Base-by-base conservation (phyloP, 306 rosid genomes). In the Sesbania bispinosa region DNA sequence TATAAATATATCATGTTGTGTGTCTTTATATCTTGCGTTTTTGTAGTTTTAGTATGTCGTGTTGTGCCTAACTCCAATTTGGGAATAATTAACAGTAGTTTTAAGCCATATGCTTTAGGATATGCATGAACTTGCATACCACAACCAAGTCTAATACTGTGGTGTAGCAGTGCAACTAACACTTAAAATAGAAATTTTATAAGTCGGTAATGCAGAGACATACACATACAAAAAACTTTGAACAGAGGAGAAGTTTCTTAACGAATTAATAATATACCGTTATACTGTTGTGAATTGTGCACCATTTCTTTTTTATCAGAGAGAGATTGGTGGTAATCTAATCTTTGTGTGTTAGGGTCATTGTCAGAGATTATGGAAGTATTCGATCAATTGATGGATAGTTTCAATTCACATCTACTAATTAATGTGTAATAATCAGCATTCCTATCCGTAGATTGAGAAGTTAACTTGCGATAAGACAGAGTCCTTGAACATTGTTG, bases 301-400 rank as follows among this genome's bases (percentile, higher is more conserved):
- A 65, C 36, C 74, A 21, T 54, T 54, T 64, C 19, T 54, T 32
- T 53, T 58, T 35, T 53, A 33, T 71, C 52, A 32, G 63, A 18
- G 15, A 41, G 33, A 2, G 5, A 64, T 16, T 9, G 42, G 23
- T 51, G 39, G 35, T 33, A 35, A 62, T 51, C 65, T 63, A 53
- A 74, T 74, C 53, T n/a, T 29, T 29, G 33, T 70, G 45, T 19
- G n/a, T 18, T 61, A 4, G 46, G 16, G 73, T 77, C 77, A 53
- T 18, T 71, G 15, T 78, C 82, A 35, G 16, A n/a, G n/a, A n/a
- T n/a, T n/a, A 46, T 10, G 10, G 35, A 67, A 33, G 52, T 41
- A 67, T 58, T 67, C 79, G 41, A 50, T 77, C 66, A 69, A 33
- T 62, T 27, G 52, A 48, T 60, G 32, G 65, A n/a, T n/a, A n/a